phyloP scores from a whole-genome alignment of 1,139 yeast genomes.

The Schwanniomyces etchellsii region DNA sequence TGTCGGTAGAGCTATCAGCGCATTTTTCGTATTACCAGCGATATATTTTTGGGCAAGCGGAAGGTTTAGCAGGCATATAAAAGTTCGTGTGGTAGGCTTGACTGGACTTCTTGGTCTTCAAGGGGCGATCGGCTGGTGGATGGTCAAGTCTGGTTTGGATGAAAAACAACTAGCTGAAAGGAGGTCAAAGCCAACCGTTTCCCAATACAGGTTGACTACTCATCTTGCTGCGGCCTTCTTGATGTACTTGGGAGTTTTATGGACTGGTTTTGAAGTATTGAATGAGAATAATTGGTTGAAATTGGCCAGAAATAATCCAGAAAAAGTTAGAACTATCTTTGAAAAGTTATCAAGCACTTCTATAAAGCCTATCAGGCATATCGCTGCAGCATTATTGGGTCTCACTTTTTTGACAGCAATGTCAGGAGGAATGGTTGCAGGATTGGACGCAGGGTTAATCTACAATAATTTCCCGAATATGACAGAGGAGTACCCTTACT shows the following conservation, averaged over 20 bases:
- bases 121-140: constrained; percentile 99
- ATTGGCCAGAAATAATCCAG: constrained; percentile 45
- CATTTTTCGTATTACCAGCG: constrained; percentile 79
- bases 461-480: constrained; percentile 95
- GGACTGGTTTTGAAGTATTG: constrained; percentile 82
- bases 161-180: constrained; percentile 74
- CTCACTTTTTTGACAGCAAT: constrained; percentile 84
- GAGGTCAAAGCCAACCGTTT: constrained; percentile 88
- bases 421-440: constrained; percentile 98
- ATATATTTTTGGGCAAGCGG: constrained; percentile 67
- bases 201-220: constrained; percentile 90
- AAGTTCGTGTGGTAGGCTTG: constrained; percentile 63
- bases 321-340: constrained; percentile 46
- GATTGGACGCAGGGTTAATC: constrained; percentile 94
- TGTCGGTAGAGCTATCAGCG: constrained; percentile 87
- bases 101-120: constrained; percentile 81
- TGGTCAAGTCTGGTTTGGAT: constrained; percentile 95
- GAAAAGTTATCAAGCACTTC: constrained; percentile 48
- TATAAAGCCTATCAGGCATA: constrained; percentile 49
- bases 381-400: constrained; percentile 52
- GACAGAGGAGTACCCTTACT: constrained; percentile 60
- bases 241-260: constrained; percentile 81
- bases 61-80: constrained; percentile 64
- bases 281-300: constrained; percentile 62
- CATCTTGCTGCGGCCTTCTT: constrained; percentile 92